Base-by-base conservation (phyloP, 2,329 filamentous ascomycete genomes). In the Dothistroma pini region DNA sequence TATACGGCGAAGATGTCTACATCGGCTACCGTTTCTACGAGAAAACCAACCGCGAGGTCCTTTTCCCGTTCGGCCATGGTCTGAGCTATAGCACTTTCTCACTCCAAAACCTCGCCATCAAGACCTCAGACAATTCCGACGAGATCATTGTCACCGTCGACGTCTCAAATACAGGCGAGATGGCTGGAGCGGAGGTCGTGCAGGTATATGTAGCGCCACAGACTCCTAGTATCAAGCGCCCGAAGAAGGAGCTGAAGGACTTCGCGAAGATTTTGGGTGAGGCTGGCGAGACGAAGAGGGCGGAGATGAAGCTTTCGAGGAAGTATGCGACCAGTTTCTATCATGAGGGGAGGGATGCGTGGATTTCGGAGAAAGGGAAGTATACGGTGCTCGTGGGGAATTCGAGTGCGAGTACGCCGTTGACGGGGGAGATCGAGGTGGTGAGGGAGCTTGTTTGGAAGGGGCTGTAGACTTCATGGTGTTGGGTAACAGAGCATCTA, bases 51-150 rank as follows among this genome's bases (percentile, higher is more conserved):
- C 81, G 87, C 54, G 75, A 80, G 5, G 86, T 86, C 0, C 79
- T 89, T 0, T 91, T 93, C 75, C 83, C 88, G 60, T 96, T 96
- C 72, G 89, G 89, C 12, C 87, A 91, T 71, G 89, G 91, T 1
- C 80, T 95, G 1, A 89, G 87, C 16, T 95, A 93, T 75, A 92
- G 89, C 0, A 85, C 78, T 0, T 93, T 91, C 71, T 79, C 82
- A 52, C 88, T 89, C 69, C 84, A 85, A 14, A 76, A 79, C 0
- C 81, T 86, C 0, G 80, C 80, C 3, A 78, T 87, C 57, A 80
- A 76, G 67, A 69, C 72, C 73, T 10, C 81, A 56, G 47, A 76
- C 87, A 68, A 72, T 48, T 1, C 78, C 85, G 75, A 73, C 5
- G 75, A 71, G 75, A 0, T 84, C 21, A 80, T 78, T 0, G 72